phyloP scores from a whole-genome alignment of 73 alveolate species.

The Stentor coeruleus region DNA sequence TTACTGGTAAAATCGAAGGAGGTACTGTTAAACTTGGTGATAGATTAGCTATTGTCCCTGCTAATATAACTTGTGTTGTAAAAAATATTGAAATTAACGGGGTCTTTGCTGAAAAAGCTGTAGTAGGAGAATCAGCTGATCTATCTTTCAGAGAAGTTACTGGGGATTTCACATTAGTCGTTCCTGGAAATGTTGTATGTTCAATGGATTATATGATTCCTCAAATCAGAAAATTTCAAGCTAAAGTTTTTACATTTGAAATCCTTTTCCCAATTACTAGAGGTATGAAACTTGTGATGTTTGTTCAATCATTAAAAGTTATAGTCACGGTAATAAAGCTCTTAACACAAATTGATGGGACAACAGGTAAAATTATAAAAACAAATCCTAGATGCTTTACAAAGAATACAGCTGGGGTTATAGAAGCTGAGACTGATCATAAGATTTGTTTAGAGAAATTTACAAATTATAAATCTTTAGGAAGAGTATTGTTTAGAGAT shows the following conservation, averaged over 20 bases:
- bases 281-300: conserved; percentile 68
- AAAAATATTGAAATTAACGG: conserved; percentile 53
- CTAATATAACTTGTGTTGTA: conserved; percentile 39
- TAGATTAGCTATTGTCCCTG: conserved; percentile 57
- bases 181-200: conserved; percentile 73
- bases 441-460: conserved; percentile 65
- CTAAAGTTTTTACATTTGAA: conserved; percentile 66
- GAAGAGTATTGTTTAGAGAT: conserved; percentile 74
- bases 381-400: conserved; percentile 72
- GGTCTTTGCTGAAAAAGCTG: conserved; percentile 36
- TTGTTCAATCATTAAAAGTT: conserved; percentile 56
- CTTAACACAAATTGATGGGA: conserved; percentile 57
- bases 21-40: conserved; percentile 56
- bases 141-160: conserved; percentile 38
- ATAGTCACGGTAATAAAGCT: conserved; percentile 56
- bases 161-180: conserved; percentile 51
- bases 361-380: conserved; percentile 58
- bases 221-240: conserved; percentile 50
- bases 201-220: conserved; percentile 65
- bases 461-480: conserved; percentile 56
- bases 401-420: conserved; percentile 58
- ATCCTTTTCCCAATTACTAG: conserved; percentile 64
- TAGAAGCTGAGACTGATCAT: conserved; percentile 50
- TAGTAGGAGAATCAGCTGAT: conserved; percentile 75
- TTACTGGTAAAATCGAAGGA: conserved; percentile 69